Base-by-base conservation (phyloP, 306 rosid species). In the Fragaria vesca region DNA sequence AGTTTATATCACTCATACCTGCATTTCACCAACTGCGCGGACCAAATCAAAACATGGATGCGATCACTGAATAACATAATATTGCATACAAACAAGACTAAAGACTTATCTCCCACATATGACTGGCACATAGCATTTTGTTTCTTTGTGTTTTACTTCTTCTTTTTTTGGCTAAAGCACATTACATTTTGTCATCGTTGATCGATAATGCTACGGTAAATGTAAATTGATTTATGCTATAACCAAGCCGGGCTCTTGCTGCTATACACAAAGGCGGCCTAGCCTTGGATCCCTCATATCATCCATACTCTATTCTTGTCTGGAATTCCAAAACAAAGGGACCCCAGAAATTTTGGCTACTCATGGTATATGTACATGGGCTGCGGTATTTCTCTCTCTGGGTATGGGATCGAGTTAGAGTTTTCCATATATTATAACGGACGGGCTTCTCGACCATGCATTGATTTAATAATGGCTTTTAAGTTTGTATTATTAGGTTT, bases 1-100 rank as follows among this genome's bases (percentile, higher is more conserved):
- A 34, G 13, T 17, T 34, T 36, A 36, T 36, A 36, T 36, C 38
- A 36, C 2, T 36, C 5, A 38, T 38, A 34, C 8, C 40, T 34
- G 13, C 46, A 36, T 66, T 30, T 65, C 70, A 65, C 70, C 70
- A 66, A 66, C 70, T 66, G 13, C 11, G 43, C 11, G 12, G 69
- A n/a, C 10, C 24, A 34, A 34, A 36, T 4, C 38, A 8, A 20
- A 20, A n/a, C 58, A 52, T 55, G 34, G 16, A 58, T 24, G 34
- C 16, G 34, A 24, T 24, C 63, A 21, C 32, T 57, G 63, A 57
- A 21, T 57, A 21, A 54, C 38, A 13, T 13, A 28, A 12, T 15
- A 62, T 12, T 26, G 67, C 67, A 28, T 61, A 61, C 3, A 26
- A 58, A 60, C 3, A 26, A 60, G 36, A 21, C 66, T 26, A 24